Evolutionary conservation across 768 basidiomycete genomes (phyloP), one percentile per base, ranked within the genome.

Genomic region (Boletus bicolor): DNA sequence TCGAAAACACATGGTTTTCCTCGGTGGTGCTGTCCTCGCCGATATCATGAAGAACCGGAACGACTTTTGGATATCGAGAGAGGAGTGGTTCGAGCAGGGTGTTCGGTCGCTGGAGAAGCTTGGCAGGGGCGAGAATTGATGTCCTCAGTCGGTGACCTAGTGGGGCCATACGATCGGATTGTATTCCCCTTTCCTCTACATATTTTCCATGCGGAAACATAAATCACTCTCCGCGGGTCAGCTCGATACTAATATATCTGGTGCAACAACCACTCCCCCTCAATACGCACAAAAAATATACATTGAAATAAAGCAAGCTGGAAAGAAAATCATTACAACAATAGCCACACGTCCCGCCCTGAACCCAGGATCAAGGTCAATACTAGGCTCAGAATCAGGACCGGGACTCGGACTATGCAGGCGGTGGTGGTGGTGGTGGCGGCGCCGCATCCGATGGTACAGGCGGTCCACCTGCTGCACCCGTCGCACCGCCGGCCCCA

Each of bases 1-100:
- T 68, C 84, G 97, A 68, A 98, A 98, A 74, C 96, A 98, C 73
- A 97, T 97, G 95, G 96, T 98, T 37, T 98, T 98, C 86, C 83
- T 98, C 8, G 97, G 97, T 26, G 97, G 97, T 45, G 96, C 93
- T n/a, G 96, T 98, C 6, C 77, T 99, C 32, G 96, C 94, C 3
- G 96, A 98, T 73, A 98, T 98, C 75, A 98, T 98, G 97, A 96
- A 96, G 77, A 81, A 78, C 68, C 83, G 92, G 10, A 84, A 91
- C 68, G 91, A 93, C 67, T 99, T 98, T 77, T 97, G 95, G 96
- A 88, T 98, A 69, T 80, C 92, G 51, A 80, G 89, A 59, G 91
- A 92, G 62, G 94, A 98, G 72, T 98, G 94, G 93, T 86, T 87
- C 60, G 96, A 98, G 73, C 87, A 95, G 72, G 96, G 95, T 34